These are phyloP conservation scores for Pseudonitzschia pungens DNA, from an alignment of 108 stramenopile genomes.

Conservation along the genomic window DNA sequence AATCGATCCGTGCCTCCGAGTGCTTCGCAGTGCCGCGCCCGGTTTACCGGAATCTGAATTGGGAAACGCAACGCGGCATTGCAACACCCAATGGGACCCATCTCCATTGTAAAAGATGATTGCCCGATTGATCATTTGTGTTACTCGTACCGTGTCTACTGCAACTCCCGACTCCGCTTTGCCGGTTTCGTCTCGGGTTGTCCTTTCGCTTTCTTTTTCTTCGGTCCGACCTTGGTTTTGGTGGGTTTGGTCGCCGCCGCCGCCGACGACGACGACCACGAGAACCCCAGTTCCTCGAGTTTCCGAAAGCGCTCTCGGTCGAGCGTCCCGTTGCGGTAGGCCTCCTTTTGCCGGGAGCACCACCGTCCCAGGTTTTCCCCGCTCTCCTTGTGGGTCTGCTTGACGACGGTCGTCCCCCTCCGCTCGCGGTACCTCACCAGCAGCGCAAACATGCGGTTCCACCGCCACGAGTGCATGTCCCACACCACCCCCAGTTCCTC, in stretches of 20 bases:
- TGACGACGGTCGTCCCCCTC: neutral
- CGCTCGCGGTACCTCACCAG: neutral
- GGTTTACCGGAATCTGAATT: too few relatives aligned
- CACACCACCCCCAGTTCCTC: neutral
- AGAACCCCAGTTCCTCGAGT: neutral
- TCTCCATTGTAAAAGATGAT: too few relatives aligned
- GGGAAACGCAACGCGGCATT: too few relatives aligned
- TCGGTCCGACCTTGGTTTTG: neutral
- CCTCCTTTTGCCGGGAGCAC: neutral
- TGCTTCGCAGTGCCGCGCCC: too few relatives aligned
- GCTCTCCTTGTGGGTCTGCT: neutral
- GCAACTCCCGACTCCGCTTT: too few relatives aligned
- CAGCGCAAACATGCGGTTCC: neutral
- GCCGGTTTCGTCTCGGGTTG: too few relatives aligned
- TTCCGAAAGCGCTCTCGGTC: neutral
- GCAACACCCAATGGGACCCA: too few relatives aligned
- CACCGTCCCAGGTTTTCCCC: neutral
- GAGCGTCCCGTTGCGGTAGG: neutral
- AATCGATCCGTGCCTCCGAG: too few relatives aligned
- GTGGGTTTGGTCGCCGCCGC: neutral
- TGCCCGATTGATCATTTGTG: too few relatives aligned
- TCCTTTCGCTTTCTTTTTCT: neutral
- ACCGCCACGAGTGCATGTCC: neutral
- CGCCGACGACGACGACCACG: neutral
- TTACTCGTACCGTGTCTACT: too few relatives aligned